Evolutionary conservation across 371 early-diverging fungal genomes (phyloP).

Genomic region (Entomophthora muscae): DNA sequence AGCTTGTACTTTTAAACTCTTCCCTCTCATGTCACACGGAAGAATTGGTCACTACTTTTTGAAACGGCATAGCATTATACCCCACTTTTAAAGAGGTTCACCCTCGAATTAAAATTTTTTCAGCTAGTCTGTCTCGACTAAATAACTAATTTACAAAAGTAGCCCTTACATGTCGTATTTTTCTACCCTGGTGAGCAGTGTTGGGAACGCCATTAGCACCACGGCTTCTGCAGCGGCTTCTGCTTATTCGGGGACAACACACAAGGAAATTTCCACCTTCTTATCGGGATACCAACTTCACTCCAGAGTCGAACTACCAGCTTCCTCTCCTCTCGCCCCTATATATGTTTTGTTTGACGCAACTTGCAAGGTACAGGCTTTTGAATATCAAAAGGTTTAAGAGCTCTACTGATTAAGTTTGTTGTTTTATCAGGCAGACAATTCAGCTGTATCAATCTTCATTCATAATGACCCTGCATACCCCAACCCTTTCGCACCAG

Average conservation of each 20-base stretch:
- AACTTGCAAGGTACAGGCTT: conserved; percentile 42
- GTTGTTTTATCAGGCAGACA: conserved; percentile 33
- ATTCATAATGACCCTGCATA: conserved; percentile 55
- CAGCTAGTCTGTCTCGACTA: too few species aligned
- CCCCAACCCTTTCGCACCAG: conserved; percentile 30
- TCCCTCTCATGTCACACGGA: too few species aligned
- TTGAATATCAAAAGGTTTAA: too few species aligned
- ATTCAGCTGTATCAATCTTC: conserved; percentile 66
- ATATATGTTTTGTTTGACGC: conserved; percentile 60
- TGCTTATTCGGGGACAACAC: neutral
- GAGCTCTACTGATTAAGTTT: too few species aligned
- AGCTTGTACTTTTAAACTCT: too few species aligned
- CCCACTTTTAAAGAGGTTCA: too few species aligned
- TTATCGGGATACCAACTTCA: neutral
- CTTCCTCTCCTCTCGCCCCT: neutral
- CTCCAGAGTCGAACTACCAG: neutral
- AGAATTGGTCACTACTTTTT: too few species aligned
- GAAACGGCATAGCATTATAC: too few species aligned
- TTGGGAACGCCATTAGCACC: neutral
- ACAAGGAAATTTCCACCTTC: neutral
- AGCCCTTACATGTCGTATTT: conserved; percentile 7
- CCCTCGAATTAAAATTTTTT: too few species aligned
- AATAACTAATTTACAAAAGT: too few species aligned
- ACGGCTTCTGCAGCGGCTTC: neutral
- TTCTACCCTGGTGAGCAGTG: neutral